phyloP scores from a whole-genome alignment of 1,284 basidiomycete species.

The Papiliotrema flavescens region DNA sequence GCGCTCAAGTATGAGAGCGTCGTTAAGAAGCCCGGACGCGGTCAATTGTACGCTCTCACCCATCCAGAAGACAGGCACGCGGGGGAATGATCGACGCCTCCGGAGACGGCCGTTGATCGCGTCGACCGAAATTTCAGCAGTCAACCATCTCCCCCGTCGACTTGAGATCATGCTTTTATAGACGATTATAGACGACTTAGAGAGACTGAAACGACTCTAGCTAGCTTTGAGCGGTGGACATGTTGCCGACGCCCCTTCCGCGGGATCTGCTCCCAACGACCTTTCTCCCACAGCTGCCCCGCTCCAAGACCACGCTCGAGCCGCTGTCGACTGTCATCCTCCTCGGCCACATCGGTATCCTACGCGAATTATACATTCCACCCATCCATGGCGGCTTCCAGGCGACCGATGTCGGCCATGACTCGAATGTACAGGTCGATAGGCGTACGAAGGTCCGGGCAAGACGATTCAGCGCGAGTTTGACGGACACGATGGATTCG shows the following conservation, averaged over 20 bases:
- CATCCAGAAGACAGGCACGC: too few relatives aligned
- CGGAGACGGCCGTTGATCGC: too few relatives aligned
- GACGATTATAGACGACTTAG: too few relatives aligned
- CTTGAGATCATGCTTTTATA: too few relatives aligned
- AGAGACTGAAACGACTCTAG: too few relatives aligned
- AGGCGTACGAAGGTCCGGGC: slow-evolving; percentile 16
- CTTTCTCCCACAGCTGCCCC: slow-evolving; percentile 38
- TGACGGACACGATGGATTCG: slow-evolving; percentile 31
- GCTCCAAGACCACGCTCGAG: slow-evolving; percentile 27
- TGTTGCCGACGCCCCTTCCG: background rate
- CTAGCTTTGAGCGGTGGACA: background rate
- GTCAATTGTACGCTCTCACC: too few relatives aligned
- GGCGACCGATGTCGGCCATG: slow-evolving; percentile 20
- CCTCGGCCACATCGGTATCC: slow-evolving; percentile 30
- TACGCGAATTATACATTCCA: slow-evolving; percentile 36
- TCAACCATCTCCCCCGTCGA: too few relatives aligned
- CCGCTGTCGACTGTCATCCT: slow-evolving; percentile 21
- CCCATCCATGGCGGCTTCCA: slow-evolving; percentile 44
- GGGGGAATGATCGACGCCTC: too few relatives aligned
- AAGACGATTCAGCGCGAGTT: slow-evolving; percentile 18
- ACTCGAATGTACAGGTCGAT: background rate
- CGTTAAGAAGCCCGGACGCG: too few relatives aligned
- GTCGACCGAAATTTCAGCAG: too few relatives aligned
- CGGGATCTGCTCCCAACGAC: slow-evolving; percentile 23
- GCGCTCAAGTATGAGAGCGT: too few relatives aligned